These are phyloP conservation scores for Penicillium nordicum DNA, from an alignment of 2,329 filamentous ascomycete species.

Conservation along the genomic window DNA sequence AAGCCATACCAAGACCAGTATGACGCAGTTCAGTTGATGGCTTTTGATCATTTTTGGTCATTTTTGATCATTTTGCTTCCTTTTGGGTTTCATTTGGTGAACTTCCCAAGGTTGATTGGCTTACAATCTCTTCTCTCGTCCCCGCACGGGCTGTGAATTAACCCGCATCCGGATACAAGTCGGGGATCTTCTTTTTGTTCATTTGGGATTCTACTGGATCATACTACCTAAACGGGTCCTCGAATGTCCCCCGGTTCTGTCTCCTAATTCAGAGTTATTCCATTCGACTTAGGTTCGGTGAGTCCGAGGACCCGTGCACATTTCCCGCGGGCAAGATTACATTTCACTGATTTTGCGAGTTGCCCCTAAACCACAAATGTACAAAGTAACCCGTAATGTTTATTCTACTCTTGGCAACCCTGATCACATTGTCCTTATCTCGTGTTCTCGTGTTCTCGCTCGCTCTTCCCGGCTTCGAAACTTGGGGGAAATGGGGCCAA, in stretches of 20 bases:
- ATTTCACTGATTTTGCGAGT: neutral
- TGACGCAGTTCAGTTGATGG: neutral
- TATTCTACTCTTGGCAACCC: neutral
- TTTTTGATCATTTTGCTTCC: neutral
- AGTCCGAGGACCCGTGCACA: neutral
- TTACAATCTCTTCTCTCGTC: neutral
- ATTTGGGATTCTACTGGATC: neutral
- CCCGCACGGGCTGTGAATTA: neutral
- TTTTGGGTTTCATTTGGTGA: neutral
- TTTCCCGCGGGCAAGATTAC: neutral
- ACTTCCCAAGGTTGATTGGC: neutral
- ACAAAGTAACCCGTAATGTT: neutral
- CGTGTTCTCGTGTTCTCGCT: neutral
- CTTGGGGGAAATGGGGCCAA: neutral
- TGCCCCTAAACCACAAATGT: neutral
- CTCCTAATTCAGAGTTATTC: neutral
- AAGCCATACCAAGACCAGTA: neutral
- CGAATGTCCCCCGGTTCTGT: neutral
- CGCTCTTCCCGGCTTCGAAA: neutral
- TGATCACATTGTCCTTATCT: neutral
- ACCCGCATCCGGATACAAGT: neutral
- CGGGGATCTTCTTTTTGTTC: neutral
- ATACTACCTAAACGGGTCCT: neutral
- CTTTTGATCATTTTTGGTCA: neutral
- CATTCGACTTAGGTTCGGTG: neutral